These are phyloP conservation scores for Purpureocillium lavendulum DNA, from an alignment of 2,329 filamentous ascomycete genomes.

Conservation along the genomic window DNA sequence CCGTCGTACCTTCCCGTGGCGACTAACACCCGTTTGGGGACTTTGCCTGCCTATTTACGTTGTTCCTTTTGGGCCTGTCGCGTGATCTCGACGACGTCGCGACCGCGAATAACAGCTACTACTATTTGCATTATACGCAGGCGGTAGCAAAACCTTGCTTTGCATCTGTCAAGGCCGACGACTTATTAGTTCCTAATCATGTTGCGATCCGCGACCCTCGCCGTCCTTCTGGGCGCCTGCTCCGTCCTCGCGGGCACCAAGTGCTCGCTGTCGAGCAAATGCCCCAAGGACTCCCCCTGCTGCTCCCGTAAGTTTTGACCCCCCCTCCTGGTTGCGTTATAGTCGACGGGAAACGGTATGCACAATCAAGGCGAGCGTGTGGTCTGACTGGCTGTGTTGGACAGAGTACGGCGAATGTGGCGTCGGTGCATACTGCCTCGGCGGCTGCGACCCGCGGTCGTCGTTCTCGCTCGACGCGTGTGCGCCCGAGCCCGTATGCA, in stretches of 20 bases:
- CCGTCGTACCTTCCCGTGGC: background rate
- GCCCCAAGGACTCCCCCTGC: conserved; percentile 65
- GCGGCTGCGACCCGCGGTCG: conserved; percentile 83
- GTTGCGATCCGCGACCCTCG: conserved; percentile 21
- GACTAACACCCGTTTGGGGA: too few species aligned
- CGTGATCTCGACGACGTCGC: too few species aligned
- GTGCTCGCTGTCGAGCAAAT: conserved; percentile 49
- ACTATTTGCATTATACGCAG: too few species aligned
- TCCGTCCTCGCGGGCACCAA: conserved; percentile 18
- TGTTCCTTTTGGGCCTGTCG: too few species aligned
- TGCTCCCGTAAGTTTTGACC: conserved; percentile 60
- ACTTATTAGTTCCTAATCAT: conserved; percentile 12
- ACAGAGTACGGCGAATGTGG: conserved; percentile 89
- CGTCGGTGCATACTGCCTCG: conserved; percentile 88
- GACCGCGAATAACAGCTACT: too few species aligned
- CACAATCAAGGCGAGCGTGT: background rate
- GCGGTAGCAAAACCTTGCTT: too few species aligned
- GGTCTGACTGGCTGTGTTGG: conserved; percentile 2
- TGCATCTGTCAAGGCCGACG: too few species aligned
- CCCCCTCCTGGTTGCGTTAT: background rate
- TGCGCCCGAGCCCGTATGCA: conserved; percentile 73
- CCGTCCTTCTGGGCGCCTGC: conserved; percentile 22
- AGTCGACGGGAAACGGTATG: background rate
- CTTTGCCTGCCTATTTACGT: too few species aligned
- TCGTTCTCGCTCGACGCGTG: conserved; percentile 81